phyloP scores from a whole-genome alignment of 208 protist genomes.

The Herpetomonas samuelpessoai region DNA sequence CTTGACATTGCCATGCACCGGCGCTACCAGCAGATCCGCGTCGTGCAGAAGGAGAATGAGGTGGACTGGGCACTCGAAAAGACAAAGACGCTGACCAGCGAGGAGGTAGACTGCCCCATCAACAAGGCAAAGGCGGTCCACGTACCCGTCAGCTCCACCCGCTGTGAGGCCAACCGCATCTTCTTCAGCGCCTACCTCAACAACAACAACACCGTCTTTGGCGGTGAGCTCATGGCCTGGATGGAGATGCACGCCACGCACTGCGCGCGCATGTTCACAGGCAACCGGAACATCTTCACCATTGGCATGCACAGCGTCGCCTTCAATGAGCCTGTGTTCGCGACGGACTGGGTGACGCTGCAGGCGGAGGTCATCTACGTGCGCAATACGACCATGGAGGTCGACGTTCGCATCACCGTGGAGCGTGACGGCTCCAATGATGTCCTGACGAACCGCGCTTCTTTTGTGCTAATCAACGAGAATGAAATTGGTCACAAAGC shows the following conservation, averaged over 20 bases:
- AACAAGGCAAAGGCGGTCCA: slow-evolving; percentile 58
- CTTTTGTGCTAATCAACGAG: slow-evolving; percentile 82
- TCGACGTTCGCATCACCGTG: slow-evolving; percentile 72
- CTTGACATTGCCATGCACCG: slow-evolving; percentile 62
- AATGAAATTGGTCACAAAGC: slow-evolving; percentile 86
- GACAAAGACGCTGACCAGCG: slow-evolving; percentile 24
- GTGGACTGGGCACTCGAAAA: slow-evolving; percentile 11
- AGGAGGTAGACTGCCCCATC: slow-evolving; percentile 56
- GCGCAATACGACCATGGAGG: slow-evolving; percentile 89
- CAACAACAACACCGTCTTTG: slow-evolving; percentile 93
- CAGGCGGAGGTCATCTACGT: slow-evolving; percentile 84
- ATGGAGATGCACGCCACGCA: slow-evolving; percentile 90
- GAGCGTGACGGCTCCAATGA: slow-evolving; percentile 44
- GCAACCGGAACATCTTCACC: slow-evolving; percentile 84
- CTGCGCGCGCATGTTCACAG: slow-evolving; percentile 87
- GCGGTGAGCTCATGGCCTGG: slow-evolving; percentile 90
- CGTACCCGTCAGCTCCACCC: slow-evolving; percentile 49
- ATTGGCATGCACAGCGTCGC: slow-evolving; percentile 89
- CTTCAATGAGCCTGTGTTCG: slow-evolving; percentile 82
- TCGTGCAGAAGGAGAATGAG: slow-evolving; percentile 32
- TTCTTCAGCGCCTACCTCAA: slow-evolving; percentile 87
- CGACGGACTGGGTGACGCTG: slow-evolving; percentile 86
- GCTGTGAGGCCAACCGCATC: slow-evolving; percentile 70
- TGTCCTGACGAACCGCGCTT: slow-evolving; percentile 81
- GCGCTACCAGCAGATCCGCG: slow-evolving; percentile 56